phyloP scores from a whole-genome alignment of 129 eudicot genomes.

The Arctium lappa region DNA sequence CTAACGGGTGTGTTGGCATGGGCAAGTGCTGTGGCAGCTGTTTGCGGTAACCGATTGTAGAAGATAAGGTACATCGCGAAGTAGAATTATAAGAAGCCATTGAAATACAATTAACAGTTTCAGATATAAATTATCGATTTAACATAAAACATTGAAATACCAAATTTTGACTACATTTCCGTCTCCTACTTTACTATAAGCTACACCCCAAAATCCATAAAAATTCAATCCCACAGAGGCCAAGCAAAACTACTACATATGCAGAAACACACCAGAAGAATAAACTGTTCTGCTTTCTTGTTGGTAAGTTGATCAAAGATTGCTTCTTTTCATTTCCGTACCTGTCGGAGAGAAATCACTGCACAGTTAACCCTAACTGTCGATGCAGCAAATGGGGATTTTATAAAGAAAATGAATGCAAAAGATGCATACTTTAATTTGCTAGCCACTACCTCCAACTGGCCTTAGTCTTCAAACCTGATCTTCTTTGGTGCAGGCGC shows the following conservation, averaged over 20 bases:
- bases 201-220: not conserved
- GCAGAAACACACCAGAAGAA: not conserved
- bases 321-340: not conserved
- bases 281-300: not conserved
- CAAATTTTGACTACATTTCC: not conserved
- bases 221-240: not conserved
- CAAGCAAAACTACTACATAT: not conserved
- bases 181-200: not conserved
- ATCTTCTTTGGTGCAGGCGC: conserved; percentile 66
- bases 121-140: not conserved
- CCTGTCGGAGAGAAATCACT: not conserved
- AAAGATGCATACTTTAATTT: not conserved
- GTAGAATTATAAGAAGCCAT: not conserved
- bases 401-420: not conserved
- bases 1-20: conserved; percentile 66
- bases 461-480: conserved; percentile 28
- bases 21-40: conserved; percentile 87
- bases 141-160: not conserved
- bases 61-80: not conserved
- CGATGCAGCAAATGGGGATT: not conserved
- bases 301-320: not conserved
- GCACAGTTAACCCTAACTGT: not conserved
- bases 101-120: not conserved
- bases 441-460: not conserved
- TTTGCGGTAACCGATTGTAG: conserved; percentile 23